These are phyloP conservation scores for Hypsizygus marmoreus DNA, from an alignment of 768 basidiomycete genomes.

Conservation along the genomic window DNA sequence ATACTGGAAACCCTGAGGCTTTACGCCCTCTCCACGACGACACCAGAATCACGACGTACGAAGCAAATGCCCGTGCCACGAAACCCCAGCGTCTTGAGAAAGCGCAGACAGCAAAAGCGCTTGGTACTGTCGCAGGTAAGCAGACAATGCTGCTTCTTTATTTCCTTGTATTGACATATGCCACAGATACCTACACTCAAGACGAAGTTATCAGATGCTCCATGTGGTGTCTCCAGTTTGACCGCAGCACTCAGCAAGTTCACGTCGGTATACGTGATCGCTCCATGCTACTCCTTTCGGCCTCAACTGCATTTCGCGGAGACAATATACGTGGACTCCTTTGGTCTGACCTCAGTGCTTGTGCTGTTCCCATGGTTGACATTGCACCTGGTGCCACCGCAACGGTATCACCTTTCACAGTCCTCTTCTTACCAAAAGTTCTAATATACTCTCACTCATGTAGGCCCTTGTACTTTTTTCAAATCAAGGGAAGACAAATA, in stretches of 20 bases:
- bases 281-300: not conserved
- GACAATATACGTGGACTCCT: not conserved
- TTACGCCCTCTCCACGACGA: not conserved
- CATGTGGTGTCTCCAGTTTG: not conserved
- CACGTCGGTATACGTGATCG: not conserved
- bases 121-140: not conserved
- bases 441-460: not conserved
- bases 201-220: not conserved
- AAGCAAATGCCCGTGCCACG: not conserved
- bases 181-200: not conserved
- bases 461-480: not conserved
- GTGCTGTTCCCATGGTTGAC: not conserved
- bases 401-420: not conserved
- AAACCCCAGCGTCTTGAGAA: not conserved
- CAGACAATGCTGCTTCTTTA: constrained; percentile 16
- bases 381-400: not conserved
- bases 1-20: not conserved
- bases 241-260: not conserved
- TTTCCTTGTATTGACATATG: not conserved
- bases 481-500: not conserved
- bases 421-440: not conserved
- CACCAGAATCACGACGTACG: not conserved
- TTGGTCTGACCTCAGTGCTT: not conserved
- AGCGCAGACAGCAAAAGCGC: not conserved
- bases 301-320: not conserved